phyloP scores from a whole-genome alignment of 2,329 filamentous ascomycete species.

The Cadophora sp. region DNA sequence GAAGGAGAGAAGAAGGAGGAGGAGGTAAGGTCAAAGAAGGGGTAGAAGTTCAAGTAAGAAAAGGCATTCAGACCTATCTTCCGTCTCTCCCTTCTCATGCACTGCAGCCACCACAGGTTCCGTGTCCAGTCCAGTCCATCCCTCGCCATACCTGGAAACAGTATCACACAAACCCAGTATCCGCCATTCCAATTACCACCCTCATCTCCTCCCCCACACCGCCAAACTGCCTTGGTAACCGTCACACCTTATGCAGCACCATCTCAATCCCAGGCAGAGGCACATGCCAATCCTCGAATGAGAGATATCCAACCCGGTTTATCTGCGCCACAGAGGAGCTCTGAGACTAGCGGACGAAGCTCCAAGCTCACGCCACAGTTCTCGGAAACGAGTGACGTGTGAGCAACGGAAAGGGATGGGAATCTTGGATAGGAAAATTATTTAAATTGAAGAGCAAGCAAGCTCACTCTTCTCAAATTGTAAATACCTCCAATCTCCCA shows the following conservation, averaged over 20 bases:
- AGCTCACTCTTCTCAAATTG: neutral
- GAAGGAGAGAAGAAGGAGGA: neutral
- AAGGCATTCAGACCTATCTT: slow-evolving; percentile 14
- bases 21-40: no score
- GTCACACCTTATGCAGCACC: slow-evolving; percentile 11
- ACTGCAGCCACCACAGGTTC: neutral
- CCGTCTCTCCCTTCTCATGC: neutral
- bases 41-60: slow-evolving; percentile 15
- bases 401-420: neutral
- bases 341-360: slow-evolving; percentile 14
- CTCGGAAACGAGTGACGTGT: slow-evolving; percentile 1
- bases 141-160: neutral
- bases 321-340: slow-evolving; percentile 18
- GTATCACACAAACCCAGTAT: neutral
- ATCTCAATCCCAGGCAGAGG: slow-evolving; percentile 11
- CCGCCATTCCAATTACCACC: slow-evolving; percentile 10
- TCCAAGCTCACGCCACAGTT: slow-evolving; percentile 24
- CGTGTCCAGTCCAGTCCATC: neutral
- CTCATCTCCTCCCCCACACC: slow-evolving; percentile 9
- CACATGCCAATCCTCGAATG: slow-evolving; percentile 18
- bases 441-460: neutral
- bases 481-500: neutral
- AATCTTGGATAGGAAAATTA: neutral
- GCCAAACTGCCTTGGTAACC: slow-evolving; percentile 12
- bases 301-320: neutral